Evolutionary conservation across 1,284 basidiomycete genomes (phyloP), one percentile per base, ranked within the genome.

Genomic region (Fomes fomentarius): DNA sequence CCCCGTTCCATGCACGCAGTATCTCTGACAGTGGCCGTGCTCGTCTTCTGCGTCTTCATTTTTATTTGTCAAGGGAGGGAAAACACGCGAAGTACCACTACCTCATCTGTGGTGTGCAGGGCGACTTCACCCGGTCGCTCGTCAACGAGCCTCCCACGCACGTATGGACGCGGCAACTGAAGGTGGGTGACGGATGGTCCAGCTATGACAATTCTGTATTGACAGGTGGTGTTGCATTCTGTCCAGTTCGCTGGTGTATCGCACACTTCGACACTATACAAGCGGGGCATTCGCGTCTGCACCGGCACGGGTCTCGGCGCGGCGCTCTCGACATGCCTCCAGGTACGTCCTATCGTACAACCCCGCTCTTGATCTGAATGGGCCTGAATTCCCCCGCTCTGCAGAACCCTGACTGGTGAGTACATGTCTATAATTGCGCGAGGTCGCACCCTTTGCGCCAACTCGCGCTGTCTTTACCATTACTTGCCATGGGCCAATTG

Each of bases 41-140:
- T 50, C 28, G 28, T 52, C 53, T 28, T 10, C 8, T 33, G 17
- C 50, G 52, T 57, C 28, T 6, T 52, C 53, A 30, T 10, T 12
- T 33, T 12, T 49, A 51, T 57, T 52, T 49, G 19, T 43, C 59
- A 86, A n/a, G 83, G 22, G 83, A 85, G 64, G 85, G 85, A 1
- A 78, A 71, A 24, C 69, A 85, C 50, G 75, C 85, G 14, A 79
- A 81, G 53, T 77, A 82, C 58, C 86, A 89, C 69, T 89, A 87
- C 68, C 76, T 89, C 47, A 85, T 89, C 49, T 85, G 83, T 61
- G 86, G 85, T 47, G 85, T 87, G 1, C 84, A 87, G 67, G 86
- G 86, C 30, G 85, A 88, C 65, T 89, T 87, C 67, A 89, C 86
- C 31, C 77, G 77, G 48, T 73, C 75, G 26, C 75, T 89, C 17